Evolutionary conservation across 306 rosid genomes (phyloP).

Genomic region (Prunus mira): DNA sequence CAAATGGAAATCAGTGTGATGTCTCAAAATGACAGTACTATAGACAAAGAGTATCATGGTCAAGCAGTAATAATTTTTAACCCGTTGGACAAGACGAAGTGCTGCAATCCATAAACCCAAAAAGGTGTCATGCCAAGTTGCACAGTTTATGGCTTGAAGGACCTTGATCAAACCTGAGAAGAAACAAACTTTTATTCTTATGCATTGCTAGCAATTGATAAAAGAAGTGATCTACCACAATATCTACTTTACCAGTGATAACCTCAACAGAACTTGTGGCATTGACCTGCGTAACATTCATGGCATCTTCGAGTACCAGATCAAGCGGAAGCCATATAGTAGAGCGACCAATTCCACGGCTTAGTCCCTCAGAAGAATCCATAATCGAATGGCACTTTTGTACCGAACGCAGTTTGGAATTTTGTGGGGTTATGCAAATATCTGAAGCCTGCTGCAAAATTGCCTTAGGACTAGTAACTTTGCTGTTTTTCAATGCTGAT

Average conservation of each 20-base stretch:
- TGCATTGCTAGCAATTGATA: not conserved
- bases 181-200: slow-evolving; percentile 13
- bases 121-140: slow-evolving; percentile 93
- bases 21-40: not conserved
- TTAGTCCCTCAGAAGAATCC: slow-evolving; percentile 69
- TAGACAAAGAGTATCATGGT: not conserved
- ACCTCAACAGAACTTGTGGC: slow-evolving; percentile 77
- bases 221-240: slow-evolving; percentile 9
- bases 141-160: slow-evolving; percentile 83
- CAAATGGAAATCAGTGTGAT: not conserved
- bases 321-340: slow-evolving; percentile 97
- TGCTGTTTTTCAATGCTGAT: slow-evolving; percentile 60
- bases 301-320: slow-evolving; percentile 83
- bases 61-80: slow-evolving; percentile 3
- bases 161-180: slow-evolving; percentile 76
- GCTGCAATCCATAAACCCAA: slow-evolving; percentile 92
- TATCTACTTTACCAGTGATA: slow-evolving; percentile 48
- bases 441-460: slow-evolving; percentile 61
- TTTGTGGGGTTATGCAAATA: slow-evolving; percentile 41
- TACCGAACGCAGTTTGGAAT: slow-evolving; percentile 51
- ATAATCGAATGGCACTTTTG: slow-evolving; percentile 60
- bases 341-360: slow-evolving; percentile 72
- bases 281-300: slow-evolving; percentile 81
- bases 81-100: slow-evolving; percentile 95
- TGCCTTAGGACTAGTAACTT: slow-evolving; percentile 50